Base-by-base conservation (phyloP, 2,329 filamentous ascomycete genomes). In the Neoarthrinium moseri region DNA sequence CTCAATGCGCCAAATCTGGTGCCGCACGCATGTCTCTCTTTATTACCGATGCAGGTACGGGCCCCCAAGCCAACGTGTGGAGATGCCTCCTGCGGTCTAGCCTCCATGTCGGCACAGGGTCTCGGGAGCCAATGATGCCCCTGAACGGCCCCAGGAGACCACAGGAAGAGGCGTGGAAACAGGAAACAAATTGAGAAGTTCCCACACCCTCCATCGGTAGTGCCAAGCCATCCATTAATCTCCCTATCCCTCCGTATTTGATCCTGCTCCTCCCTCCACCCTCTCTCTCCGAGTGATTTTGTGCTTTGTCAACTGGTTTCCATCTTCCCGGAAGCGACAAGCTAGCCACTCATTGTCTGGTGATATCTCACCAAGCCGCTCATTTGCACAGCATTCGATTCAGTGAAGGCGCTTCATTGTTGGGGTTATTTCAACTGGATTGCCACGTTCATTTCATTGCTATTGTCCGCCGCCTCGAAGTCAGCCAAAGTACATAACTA, bases 331-430 rank as follows among this genome's bases (percentile, higher is more conserved):
- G 51, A 59, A 61, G 54, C 58, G 53, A 52, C 51, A 49, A 46
- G 48, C 51, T 50, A 26, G 51, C 56, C 56, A 52, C 49, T 62
- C 60, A 54, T 63, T 62, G 55, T 52, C 51, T 45, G 61, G 59
- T 62, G 58, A 51, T 52, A 56, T 53, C 38, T 48, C 59, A 57
- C 60, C 57, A 56, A 53, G 56, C 51, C 61, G 52, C 56, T 63
- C 61, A 43, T 61, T 62, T 55, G 51, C 52, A 49, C 42, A 18
- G 42, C 45, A 49, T 51, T 51, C 48, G 38, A 51, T 47, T 55
- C 49, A 51, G 45, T 49, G 47, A 21, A 22, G 21, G 34, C 36
- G 40, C 46, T 48, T 49, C 45, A 48, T 54, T 56, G 41, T 53
- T 46, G 46, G 43, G 8, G 24, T 11, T 11, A 8, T 45, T 34